Conservation (phyloP, 2,329 filamentous ascomycete species). For the Fusarium sp. region DNA sequence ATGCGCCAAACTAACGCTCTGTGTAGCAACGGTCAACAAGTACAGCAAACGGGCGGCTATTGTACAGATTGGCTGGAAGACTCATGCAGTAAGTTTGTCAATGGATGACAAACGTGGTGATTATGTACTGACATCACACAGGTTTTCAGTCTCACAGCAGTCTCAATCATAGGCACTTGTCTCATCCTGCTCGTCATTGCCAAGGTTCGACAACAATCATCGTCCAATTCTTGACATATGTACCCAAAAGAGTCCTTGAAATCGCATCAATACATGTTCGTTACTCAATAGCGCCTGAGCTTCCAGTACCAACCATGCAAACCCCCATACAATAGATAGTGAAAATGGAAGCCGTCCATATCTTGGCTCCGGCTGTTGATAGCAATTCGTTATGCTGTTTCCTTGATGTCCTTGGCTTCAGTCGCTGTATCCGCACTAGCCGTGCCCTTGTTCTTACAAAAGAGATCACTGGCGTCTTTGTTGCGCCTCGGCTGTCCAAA, state of each 20-base stretch:
- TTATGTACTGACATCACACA: constrained; percentile 43
- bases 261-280: constrained; percentile 13
- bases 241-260: neutral
- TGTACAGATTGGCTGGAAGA: constrained; percentile 94
- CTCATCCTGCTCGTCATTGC: constrained; percentile 68
- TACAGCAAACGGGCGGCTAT: constrained; percentile 83
- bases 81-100: constrained; percentile 73
- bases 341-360: constrained; percentile 4
- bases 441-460: constrained; percentile 59
- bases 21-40: constrained; percentile 73
- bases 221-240: constrained; percentile 10
- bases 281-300: constrained; percentile 15
- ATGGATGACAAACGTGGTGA: neutral
- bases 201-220: constrained; percentile 43
- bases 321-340: constrained; percentile 3
- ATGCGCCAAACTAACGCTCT: neutral
- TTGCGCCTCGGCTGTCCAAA: constrained; percentile 32
- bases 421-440: neutral
- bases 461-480: constrained; percentile 68
- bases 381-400: constrained; percentile 36
- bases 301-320: constrained; percentile 12
- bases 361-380: neutral
- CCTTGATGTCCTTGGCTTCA: neutral
- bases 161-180: constrained; percentile 72
- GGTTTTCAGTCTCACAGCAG: constrained; percentile 70